phyloP scores from a whole-genome alignment of 2,329 filamentous ascomycete species.

The Emmonsiellopsis sp. region DNA sequence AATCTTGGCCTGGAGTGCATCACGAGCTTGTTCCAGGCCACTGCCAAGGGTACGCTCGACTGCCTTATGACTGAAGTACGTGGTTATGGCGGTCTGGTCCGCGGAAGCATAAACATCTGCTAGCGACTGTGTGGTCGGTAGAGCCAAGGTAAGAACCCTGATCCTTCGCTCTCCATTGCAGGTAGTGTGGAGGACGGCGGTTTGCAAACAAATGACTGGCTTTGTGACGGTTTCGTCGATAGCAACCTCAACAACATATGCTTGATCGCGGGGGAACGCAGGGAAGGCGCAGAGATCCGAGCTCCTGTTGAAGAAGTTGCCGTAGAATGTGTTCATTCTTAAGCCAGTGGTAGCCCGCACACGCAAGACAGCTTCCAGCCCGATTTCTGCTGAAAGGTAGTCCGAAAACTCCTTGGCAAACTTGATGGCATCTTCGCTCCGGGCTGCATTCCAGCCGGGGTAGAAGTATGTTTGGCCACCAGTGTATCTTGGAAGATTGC shows the following conservation, averaged over 20 bases:
- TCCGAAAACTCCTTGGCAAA: slow-evolving; percentile 96
- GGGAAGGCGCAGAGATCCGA: slow-evolving; percentile 97
- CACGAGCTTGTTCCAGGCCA: slow-evolving; percentile 81
- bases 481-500: slow-evolving; percentile 90
- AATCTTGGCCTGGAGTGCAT: slow-evolving; percentile 83
- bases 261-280: slow-evolving; percentile 92
- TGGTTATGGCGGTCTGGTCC: slow-evolving; percentile 85
- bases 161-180: slow-evolving; percentile 96
- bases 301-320: slow-evolving; percentile 98
- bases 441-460: slow-evolving; percentile 90
- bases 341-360: slow-evolving; percentile 91
- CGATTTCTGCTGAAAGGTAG: slow-evolving; percentile 93
- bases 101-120: slow-evolving; percentile 91
- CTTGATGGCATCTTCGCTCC: slow-evolving; percentile 92
- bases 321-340: slow-evolving; percentile 96
- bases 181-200: slow-evolving; percentile 91
- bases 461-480: slow-evolving; percentile 99
- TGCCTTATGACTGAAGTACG: slow-evolving; percentile 95
- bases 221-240: slow-evolving; percentile 93
- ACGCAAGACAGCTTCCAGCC: slow-evolving; percentile 87
- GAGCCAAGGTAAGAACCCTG: slow-evolving; percentile 81
- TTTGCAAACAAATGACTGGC: slow-evolving; percentile 85
- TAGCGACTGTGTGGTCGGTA: slow-evolving; percentile 85
- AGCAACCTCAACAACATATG: slow-evolving; percentile 94
- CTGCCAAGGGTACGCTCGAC: slow-evolving; percentile 81